Percentiles rank a stretch among this genome's conserved stretches.
Conservation (phyloP, 805 yeast species). For the Candida tallmaniae region DNA sequence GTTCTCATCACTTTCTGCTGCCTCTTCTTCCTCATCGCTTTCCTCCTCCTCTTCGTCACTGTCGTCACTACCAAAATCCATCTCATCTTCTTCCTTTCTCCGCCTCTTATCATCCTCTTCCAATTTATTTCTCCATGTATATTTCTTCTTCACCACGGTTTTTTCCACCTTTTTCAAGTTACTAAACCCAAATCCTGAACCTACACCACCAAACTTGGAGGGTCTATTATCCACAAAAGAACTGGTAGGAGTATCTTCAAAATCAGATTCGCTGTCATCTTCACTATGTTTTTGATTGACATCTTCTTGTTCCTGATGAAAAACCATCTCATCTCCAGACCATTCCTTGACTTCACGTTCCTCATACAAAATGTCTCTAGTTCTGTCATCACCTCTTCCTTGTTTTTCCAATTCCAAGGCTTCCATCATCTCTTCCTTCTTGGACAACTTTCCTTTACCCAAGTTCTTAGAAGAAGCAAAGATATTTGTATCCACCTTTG, state of each 20-base stretch:
- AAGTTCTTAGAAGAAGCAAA: constrained; percentile 71
- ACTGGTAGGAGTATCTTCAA: constrained; percentile 8
- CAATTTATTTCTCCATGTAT: constrained; percentile 61
- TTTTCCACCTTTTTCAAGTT: constrained; percentile 45
- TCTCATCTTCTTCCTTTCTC: constrained; percentile 51
- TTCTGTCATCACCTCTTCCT: constrained; percentile 63
- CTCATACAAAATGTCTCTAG: constrained; percentile 64
- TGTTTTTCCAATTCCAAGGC: constrained; percentile 68
- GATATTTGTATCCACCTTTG: constrained; percentile 64
- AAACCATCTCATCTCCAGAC: constrained; percentile 19
- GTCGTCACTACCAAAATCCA: constrained; percentile 49
- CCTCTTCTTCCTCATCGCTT: constrained; percentile 22
- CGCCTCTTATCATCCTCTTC: constrained; percentile 36
- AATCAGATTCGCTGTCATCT: constrained; percentile 21
- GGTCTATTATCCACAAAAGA: constrained; percentile 70
- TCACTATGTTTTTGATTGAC: constrained; percentile 16
- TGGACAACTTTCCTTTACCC: constrained; percentile 71
- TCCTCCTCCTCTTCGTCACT: constrained; percentile 21
- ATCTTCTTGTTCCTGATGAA: not conserved
- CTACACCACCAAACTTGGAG: constrained; percentile 51
- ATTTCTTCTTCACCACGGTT: constrained; percentile 39
- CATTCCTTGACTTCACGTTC: constrained; percentile 61
- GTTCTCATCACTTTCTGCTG: constrained; percentile 21
- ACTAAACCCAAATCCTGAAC: constrained; percentile 66
- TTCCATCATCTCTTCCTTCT: constrained; percentile 64